Base-by-base conservation (phyloP, 805 yeast species). In the Dipodascopsis uninucleata region DNA sequence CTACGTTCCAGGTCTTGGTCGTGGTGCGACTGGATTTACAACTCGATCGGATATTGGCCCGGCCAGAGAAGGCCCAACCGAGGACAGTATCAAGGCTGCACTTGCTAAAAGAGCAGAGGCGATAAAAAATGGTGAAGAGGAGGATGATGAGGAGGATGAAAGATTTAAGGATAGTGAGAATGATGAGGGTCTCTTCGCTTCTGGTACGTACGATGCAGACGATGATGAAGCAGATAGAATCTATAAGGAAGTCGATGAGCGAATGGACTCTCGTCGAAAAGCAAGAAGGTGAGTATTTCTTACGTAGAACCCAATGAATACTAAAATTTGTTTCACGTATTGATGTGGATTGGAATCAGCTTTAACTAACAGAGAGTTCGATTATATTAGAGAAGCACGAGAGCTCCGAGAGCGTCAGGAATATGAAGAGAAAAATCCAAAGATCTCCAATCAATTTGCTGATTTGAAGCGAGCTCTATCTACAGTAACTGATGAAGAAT, bases 21-120 rank as follows among this genome's bases (percentile, higher is more conserved):
- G 98, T 60, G 98, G 98, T 22, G 97, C 97, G 1, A 77, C 85
- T 1, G 97, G 97, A 4, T 89, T 93, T 64, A 79, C 89, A 0
- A 87, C 96, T 0, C 75, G 87, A 47, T 86, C 93, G 1, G 94
- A 83, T 51, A 62, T 83, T 12, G 86, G 86, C 0, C 67, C 71
- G 14, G 71, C 74, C 1, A 47, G 68, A 45, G 52, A 71, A 49
- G 47, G 64, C 43, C 68, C 61, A n/a, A 66, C 64, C 3, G 72
- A 64, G 20, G 67, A 62, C 22, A 70, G 66, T n/a, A 46, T 56
- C 26, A 57, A 59, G 29, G 58, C 56, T 17, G 61, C 56, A 4
- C 29, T 52, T n/a, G 58, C 51, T 3, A 46, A 52, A 42, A 29
- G 56, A n/a, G 44, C 43, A 2, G 57, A 47, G 14, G 56, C 49